Percentiles rank a stretch among this genome's conserved stretches.
Conservation (phyloP, 2,329 filamentous ascomycete genomes). For the Diaporthe citri region DNA sequence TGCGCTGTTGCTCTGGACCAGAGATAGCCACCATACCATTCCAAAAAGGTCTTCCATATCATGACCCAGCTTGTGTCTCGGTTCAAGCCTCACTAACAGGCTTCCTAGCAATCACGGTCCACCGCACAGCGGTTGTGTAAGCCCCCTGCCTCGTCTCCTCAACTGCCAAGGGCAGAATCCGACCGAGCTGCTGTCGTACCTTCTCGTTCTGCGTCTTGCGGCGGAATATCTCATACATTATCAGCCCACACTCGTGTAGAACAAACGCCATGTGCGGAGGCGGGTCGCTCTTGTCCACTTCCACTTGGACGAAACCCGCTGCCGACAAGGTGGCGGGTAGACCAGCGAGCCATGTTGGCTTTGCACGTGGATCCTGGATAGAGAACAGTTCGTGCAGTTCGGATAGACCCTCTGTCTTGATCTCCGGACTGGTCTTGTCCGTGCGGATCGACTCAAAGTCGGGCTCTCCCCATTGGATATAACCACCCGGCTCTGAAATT, state of each 20-base stretch:
- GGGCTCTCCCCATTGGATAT: conserved; percentile 13
- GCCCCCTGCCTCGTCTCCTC: conserved; percentile 40
- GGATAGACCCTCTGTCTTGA: background rate
- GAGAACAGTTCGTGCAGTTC: background rate
- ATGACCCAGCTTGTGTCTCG: background rate
- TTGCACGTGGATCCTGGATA: background rate
- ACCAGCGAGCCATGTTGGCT: background rate
- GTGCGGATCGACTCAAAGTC: conserved; percentile 9
- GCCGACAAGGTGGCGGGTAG: background rate
- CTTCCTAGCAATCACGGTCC: conserved; percentile 38
- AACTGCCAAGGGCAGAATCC: conserved; percentile 39
- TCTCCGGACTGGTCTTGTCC: background rate
- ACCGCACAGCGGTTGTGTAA: conserved; percentile 22
- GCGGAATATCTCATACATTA: conserved; percentile 43
- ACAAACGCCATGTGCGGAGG: background rate
- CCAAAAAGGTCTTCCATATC: too few relatives aligned
- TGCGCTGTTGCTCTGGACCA: too few relatives aligned
- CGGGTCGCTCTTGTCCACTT: background rate
- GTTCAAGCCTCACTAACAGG: background rate
- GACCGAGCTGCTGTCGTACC: conserved; percentile 35
- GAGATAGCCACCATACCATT: too few relatives aligned
- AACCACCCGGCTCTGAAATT: background rate
- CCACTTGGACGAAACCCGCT: background rate
- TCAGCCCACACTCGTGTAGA: conserved; percentile 30
- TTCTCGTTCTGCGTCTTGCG: conserved; percentile 43